Base-by-base conservation (phyloP, 75 land plant genomes). In the Cupressus sempervirens region DNA sequence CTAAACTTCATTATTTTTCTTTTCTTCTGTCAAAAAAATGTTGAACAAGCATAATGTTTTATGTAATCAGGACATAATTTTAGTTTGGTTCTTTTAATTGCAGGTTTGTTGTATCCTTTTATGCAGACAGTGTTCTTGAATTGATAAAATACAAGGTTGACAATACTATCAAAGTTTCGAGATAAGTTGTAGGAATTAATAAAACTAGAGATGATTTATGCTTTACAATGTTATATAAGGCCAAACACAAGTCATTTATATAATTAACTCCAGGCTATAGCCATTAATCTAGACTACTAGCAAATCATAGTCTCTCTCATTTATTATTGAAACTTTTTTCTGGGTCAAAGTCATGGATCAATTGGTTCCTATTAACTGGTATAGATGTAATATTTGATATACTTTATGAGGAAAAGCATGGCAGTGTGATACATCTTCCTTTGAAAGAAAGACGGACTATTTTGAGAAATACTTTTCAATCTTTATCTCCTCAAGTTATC, bases 391-490 rank as follows among this genome's bases (percentile, higher is more conserved):
- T 70, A 70, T 70, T 70, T 32, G 74, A 70, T 70, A 70, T 70
- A 70, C 74, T 70, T 70, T 70, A 30, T 70, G 74, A 70, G 32
- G 74, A 30, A 70, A 70, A 32, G 35, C 35, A 70, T 70, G 74
- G 74, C 11, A 70, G 74, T 3, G 74, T 70, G 32, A 70, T 70
- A 70, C 74, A 70, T 70, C 35, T 70, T 30, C 14, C 74, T 12
- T 62, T 87, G 81, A 67, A 18, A 26, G 85, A 87, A 32, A 81
- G 86, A 14, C 53, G 85, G 18, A 35, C 26, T n/a, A 58, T 87
- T 5, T 70, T 87, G 30, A 52, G 81, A 67, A 7, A 53, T n/a
- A 50, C 84, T 34, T 32, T 87, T 18, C 62, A 65, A 26, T 75
- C 38, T 41, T 20, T 13, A 32, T 81, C 45, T 29, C 86, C 86